A percentile compares a stretch with the other conserved stretches of the same genome.
Evolutionary conservation across 2,329 filamentous ascomycete species (phyloP).

Genomic region (Talaromyces atroroseus): DNA sequence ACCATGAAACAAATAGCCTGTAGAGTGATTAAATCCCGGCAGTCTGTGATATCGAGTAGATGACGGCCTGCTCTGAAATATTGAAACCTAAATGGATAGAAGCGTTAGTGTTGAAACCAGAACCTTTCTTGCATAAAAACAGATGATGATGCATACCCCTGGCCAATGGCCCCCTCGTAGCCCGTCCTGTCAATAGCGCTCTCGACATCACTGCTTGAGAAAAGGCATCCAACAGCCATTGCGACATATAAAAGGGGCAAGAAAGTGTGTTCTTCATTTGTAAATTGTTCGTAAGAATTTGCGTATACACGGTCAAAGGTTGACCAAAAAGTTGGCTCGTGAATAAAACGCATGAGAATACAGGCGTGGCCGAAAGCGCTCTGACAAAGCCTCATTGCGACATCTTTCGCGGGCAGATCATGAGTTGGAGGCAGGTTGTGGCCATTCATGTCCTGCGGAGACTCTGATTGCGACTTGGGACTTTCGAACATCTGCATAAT

Average conservation of each 20-base stretch:
- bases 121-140: neutral
- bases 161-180: conserved; percentile 47
- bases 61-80: conserved; percentile 66
- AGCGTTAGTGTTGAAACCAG: conserved; percentile 9
- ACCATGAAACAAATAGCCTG: conserved; percentile 76
- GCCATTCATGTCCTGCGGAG: conserved; percentile 52
- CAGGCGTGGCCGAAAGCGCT: conserved; percentile 59
- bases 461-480: conserved; percentile 59
- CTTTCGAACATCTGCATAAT: conserved; percentile 62
- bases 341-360: conserved; percentile 65
- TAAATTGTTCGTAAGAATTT: conserved; percentile 56
- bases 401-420: conserved; percentile 62
- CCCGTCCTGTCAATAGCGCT: conserved; percentile 44
- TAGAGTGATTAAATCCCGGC: conserved; percentile 66
- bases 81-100: conserved; percentile 53
- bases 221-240: conserved; percentile 68
- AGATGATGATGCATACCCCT: conserved; percentile 44
- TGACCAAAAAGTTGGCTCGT: conserved; percentile 74
- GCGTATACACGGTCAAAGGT: conserved; percentile 74
- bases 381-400: conserved; percentile 53
- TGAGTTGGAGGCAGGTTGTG: conserved; percentile 46
- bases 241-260: conserved; percentile 66
- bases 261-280: conserved; percentile 61
- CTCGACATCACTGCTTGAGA: conserved; percentile 51
- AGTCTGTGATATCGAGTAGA: conserved; percentile 58